phyloP scores from a whole-genome alignment of 2,329 filamentous ascomycete genomes.

The Elsinoe australis region DNA sequence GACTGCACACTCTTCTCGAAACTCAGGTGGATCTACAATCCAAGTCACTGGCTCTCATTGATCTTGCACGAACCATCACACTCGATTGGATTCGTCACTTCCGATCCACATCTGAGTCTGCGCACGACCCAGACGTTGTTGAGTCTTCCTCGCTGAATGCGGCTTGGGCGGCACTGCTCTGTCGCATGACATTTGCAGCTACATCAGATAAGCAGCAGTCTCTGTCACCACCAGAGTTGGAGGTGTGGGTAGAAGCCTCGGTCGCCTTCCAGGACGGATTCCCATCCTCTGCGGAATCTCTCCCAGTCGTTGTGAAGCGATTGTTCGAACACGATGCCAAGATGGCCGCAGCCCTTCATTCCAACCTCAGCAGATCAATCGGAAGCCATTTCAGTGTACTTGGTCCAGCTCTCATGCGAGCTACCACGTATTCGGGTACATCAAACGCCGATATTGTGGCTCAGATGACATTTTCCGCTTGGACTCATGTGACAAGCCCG shows the following conservation, averaged over 20 bases:
- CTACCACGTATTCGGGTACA: no score
- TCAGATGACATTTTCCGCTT: no score
- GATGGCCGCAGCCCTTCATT: neutral
- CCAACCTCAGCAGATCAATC: no score
- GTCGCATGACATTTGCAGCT: slow-evolving; percentile 42
- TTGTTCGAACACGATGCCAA: neutral
- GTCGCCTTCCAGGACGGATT: slow-evolving; percentile 43
- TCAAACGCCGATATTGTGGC: no score
- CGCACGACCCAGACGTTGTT: slow-evolving; percentile 34
- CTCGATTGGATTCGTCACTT: slow-evolving; percentile 46
- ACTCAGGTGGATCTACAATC: slow-evolving; percentile 16
- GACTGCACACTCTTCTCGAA: no score
- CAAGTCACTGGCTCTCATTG: slow-evolving; percentile 28
- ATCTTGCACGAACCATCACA: slow-evolving; percentile 37
- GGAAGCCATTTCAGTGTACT: no score
- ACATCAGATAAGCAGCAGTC: no score
- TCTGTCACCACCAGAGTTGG: no score
- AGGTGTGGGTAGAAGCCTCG: slow-evolving; percentile 34
- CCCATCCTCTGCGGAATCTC: neutral
- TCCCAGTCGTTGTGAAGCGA: neutral
- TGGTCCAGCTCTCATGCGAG: no score
- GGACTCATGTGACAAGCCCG: no score
- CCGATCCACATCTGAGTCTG: slow-evolving; percentile 38
- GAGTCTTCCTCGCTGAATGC: slow-evolving; percentile 36
- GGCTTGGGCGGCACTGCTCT: slow-evolving; percentile 51